Evolutionary conservation across 371 early-diverging fungal species (phyloP), one percentile per base, ranked within the genome.

Genomic region (Capillidium heterosporum): DNA sequence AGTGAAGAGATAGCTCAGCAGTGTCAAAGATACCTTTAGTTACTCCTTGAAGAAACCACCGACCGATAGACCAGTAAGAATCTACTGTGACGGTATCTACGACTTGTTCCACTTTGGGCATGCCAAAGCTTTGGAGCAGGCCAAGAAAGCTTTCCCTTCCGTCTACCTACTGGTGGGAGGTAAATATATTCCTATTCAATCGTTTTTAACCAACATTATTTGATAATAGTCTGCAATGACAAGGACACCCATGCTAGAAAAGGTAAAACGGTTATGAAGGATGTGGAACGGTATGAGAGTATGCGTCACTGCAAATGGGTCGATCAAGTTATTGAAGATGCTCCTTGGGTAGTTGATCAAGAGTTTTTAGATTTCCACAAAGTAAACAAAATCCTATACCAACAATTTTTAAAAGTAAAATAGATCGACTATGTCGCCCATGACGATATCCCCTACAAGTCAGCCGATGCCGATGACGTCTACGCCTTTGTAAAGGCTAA

Each of bases 351-450:
- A 31, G 76, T 95, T 43, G 80, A 77, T 40, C 83, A 85, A 58
- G 94, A 81, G 44, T 98, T 95, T 60, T 60, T 98, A 8, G 85
- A 88, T 62, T 55, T 77, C 62, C 87, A 98, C 61, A 60, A 75
- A 66, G 81, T 77, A 71, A 41, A 58, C 57, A 17, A 26, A 31
- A 23, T 13, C 7, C 10, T 13, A 32, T 27, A 46, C 31, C 41
- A 31, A 11, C 2, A 41, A 8, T 41, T 28, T 52, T 21, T 21
- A 31, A 8, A 40, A 2, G n/a, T 10, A 53, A 26, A 41, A 39
- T 66, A 78, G 63, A 94, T 98, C 47, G 96, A 96, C 65, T 95
- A 85, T 68, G 95, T 98, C n/a, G 93, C 94, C 19, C 98, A 98
- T 66, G 98, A 98, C 69, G 95, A 90, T 58, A 81, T 90, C 13